Evolutionary conservation across 208 protist species (phyloP).

Genomic region (Porcisia hertigi): DNA sequence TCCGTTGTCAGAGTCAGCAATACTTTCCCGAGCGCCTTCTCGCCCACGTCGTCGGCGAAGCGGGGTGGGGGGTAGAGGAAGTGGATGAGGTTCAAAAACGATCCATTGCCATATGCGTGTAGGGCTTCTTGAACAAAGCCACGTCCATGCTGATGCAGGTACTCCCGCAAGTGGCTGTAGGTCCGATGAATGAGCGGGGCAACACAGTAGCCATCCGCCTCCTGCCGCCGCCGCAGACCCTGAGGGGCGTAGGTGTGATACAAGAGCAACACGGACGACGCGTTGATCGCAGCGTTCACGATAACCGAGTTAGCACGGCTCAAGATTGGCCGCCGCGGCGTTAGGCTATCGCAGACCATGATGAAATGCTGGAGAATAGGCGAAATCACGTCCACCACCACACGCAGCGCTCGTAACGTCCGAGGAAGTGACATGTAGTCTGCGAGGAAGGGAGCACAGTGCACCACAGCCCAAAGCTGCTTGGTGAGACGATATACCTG

Average conservation of each 20-base stretch:
- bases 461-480: constrained; percentile 77
- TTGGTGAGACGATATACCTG: constrained; percentile 70
- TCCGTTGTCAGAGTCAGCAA: constrained; percentile 47
- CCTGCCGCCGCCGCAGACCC: constrained; percentile 12
- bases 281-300: constrained; percentile 80
- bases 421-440: constrained; percentile 66
- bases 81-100: constrained; percentile 30
- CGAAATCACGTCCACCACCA: constrained; percentile 79
- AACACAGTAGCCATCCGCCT: constrained; percentile 32
- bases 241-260: constrained; percentile 55
- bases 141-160: constrained; percentile 50
- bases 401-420: constrained; percentile 60
- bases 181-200: constrained; percentile 36
- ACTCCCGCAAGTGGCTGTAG: constrained; percentile 52
- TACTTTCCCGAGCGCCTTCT: constrained; percentile 54
- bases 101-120: constrained; percentile 23
- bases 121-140: constrained; percentile 49
- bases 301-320: constrained; percentile 76
- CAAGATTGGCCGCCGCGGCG: constrained; percentile 57
- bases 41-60: constrained; percentile 23
- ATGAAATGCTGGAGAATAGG: constrained; percentile 87
- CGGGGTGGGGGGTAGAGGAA: constrained; percentile 36
- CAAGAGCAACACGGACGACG: constrained; percentile 57
- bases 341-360: constrained; percentile 67
- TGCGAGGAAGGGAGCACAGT: constrained; percentile 71